phyloP scores from a whole-genome alignment of 495 filamentous ascomycete species.

The Durotheca rogersii region DNA sequence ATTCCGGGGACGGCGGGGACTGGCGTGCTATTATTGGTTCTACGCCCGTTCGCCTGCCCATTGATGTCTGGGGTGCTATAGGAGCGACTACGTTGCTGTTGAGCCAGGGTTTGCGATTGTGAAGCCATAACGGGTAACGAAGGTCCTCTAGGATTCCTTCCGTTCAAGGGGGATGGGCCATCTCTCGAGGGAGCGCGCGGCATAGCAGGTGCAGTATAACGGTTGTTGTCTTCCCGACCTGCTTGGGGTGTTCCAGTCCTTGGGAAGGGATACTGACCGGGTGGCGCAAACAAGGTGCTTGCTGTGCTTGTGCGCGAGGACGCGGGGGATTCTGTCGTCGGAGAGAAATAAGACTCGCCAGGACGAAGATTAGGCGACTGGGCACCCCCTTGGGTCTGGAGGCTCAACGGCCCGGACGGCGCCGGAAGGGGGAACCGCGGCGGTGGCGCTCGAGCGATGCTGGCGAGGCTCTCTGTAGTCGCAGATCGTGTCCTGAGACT shows the following conservation, averaged over 20 bases:
- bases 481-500: slow-evolving; percentile 79
- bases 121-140: slow-evolving; percentile 77
- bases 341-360: slow-evolving; percentile 88
- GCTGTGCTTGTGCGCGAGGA: slow-evolving; percentile 75
- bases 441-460: slow-evolving; percentile 56
- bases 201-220: slow-evolving; percentile 85
- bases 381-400: slow-evolving; percentile 68
- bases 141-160: slow-evolving; percentile 69
- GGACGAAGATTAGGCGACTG: slow-evolving; percentile 50
- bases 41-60: slow-evolving; percentile 42
- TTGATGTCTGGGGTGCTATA: slow-evolving; percentile 66
- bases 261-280: slow-evolving; percentile 70
- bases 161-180: slow-evolving; percentile 63
- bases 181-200: slow-evolving; percentile 77
- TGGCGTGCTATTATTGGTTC: slow-evolving; percentile 37
- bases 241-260: slow-evolving; percentile 66
- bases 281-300: slow-evolving; percentile 60
- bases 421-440: slow-evolving; percentile 68
- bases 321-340: slow-evolving; percentile 75
- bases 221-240: slow-evolving; percentile 61
- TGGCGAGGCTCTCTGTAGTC: slow-evolving; percentile 66
- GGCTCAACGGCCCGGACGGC: slow-evolving; percentile 57
- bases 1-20: slow-evolving; percentile 59
- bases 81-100: slow-evolving; percentile 59
- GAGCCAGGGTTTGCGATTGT: slow-evolving; percentile 51